These are phyloP conservation scores for Phoenix roebelenii DNA, from an alignment of 176 grass and related monocot species.

Conservation along the genomic window DNA sequence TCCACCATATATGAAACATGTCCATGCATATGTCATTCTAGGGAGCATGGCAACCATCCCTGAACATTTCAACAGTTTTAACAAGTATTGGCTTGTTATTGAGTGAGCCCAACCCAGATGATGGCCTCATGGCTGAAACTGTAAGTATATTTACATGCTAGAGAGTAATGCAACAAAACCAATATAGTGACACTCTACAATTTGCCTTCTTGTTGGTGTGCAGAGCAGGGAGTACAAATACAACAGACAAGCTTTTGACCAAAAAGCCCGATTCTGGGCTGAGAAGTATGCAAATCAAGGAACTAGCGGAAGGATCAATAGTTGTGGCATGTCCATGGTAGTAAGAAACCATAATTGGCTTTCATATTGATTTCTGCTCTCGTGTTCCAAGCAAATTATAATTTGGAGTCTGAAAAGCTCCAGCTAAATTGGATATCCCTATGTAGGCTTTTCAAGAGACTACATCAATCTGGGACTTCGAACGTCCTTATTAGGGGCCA, in stretches of 20 bases:
- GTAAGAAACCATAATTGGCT: too few relatives aligned
- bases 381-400: too few relatives aligned
- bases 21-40: constrained; percentile 22
- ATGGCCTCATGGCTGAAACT: constrained; percentile 85
- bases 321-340: too few relatives aligned
- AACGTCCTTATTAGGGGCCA: too few relatives aligned
- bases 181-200: neutral
- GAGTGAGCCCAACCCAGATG: constrained; percentile 73
- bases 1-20: constrained; percentile 1
- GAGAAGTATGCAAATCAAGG: constrained; percentile 63
- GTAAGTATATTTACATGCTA: constrained; percentile 32
- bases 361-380: too few relatives aligned
- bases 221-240: constrained; percentile 88
- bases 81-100: constrained; percentile 69
- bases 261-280: constrained; percentile 58
- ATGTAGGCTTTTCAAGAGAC: neutral
- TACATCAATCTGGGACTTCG: too few relatives aligned
- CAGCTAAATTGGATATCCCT: neutral
- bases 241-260: constrained; percentile 63
- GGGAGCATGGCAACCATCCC: constrained; percentile 82
- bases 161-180: too few relatives aligned
- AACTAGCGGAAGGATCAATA: constrained; percentile 13
- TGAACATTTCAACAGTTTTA: constrained; percentile 78
- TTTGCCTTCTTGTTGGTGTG: constrained; percentile 18
- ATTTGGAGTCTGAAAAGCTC: too few relatives aligned